Conservation (phyloP, 2,329 filamentous ascomycete species). For the Fusarium sulawesiense region DNA sequence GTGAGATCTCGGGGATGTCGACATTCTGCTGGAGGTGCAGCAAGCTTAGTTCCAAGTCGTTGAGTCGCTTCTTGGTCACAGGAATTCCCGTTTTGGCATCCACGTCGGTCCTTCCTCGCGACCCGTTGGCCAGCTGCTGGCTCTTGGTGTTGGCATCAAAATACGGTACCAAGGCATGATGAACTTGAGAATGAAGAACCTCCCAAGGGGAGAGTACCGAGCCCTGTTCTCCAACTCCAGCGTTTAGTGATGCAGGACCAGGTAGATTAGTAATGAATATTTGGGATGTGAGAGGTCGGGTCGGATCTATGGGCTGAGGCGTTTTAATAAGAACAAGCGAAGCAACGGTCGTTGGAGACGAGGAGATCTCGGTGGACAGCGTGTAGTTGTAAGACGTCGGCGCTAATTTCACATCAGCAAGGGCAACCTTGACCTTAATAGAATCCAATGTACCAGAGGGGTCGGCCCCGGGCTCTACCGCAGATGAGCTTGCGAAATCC, state of each 20-base stretch:
- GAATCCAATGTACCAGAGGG: conserved; percentile 55
- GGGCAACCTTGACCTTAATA: background rate
- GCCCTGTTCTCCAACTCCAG: conserved; percentile 75
- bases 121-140: conserved; percentile 73
- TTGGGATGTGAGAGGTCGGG: conserved; percentile 84
- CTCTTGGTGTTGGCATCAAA: conserved; percentile 96
- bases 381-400: conserved; percentile 77
- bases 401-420: conserved; percentile 48
- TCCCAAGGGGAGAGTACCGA: conserved; percentile 86
- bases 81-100: conserved; percentile 95
- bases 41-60: conserved; percentile 90
- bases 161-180: conserved; percentile 91
- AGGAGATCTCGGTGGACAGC: conserved; percentile 83
- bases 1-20: conserved; percentile 91
- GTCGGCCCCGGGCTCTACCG: conserved; percentile 61
- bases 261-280: conserved; percentile 94
- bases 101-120: conserved; percentile 80
- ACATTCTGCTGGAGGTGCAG: conserved; percentile 96
- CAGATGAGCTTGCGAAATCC: conserved; percentile 70
- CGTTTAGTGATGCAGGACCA: conserved; percentile 77
- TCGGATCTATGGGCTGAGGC: conserved; percentile 85
- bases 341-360: conserved; percentile 81
- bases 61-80: conserved; percentile 96
- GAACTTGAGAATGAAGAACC: conserved; percentile 89
- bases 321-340: conserved; percentile 93